Conservation (phyloP, 2,329 filamentous ascomycete genomes). For the Aspergillus intermedius region DNA sequence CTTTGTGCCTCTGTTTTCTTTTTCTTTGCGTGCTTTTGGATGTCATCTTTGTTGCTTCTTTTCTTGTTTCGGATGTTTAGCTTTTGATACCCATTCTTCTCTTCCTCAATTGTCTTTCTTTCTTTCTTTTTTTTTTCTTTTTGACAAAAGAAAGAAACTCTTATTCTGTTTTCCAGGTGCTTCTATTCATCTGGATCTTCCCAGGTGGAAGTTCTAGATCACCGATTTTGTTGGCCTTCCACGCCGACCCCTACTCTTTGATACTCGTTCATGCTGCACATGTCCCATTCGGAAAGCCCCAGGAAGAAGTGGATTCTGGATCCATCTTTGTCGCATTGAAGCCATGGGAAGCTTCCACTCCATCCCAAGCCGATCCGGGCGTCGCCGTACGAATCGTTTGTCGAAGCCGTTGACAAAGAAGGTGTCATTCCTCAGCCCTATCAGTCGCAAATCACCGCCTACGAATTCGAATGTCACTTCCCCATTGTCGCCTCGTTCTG, state of each 20-base stretch:
- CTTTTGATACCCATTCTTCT: not conserved
- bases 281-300: too few species aligned
- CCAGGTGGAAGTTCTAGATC: too few species aligned
- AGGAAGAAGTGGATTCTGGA: not conserved
- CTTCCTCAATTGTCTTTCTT: constrained; percentile 3
- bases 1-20: constrained; percentile 3
- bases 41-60: constrained; percentile 2
- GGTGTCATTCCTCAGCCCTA: constrained; percentile 6
- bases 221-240: too few species aligned
- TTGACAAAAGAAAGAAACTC: too few species aligned
- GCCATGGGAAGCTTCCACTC: constrained; percentile 35
- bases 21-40: constrained; percentile 1
- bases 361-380: constrained; percentile 24
- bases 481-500: constrained; percentile 8
- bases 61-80: constrained; percentile 5
- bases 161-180: not conserved
- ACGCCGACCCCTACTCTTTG: not conserved
- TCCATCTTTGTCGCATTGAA: constrained; percentile 7
- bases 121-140: not conserved
- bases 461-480: constrained; percentile 5
- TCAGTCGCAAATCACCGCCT: constrained; percentile 9
- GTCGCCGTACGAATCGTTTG: constrained; percentile 28
- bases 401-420: constrained; percentile 31
- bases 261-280: too few species aligned
- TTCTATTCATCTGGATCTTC: not conserved